Conservation (phyloP, 495 filamentous ascomycete genomes). For the Penicillium egyptiacum region DNA sequence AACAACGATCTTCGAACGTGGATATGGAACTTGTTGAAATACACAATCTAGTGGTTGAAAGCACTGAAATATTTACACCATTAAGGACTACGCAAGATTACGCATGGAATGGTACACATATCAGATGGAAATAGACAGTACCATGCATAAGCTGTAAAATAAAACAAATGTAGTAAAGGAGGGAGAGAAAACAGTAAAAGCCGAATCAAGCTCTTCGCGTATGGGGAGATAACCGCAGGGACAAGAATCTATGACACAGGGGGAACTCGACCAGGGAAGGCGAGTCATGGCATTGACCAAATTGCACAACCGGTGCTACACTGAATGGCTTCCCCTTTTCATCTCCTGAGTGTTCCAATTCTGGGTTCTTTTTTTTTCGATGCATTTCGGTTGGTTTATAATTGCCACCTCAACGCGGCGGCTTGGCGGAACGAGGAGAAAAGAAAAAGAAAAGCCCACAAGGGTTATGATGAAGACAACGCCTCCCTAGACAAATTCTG, state of each 20-base stretch:
- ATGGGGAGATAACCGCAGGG: constrained; percentile 31
- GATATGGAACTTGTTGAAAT: not conserved
- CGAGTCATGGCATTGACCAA: constrained; percentile 15
- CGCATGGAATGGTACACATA: constrained; percentile 3
- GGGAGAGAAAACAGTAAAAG: constrained; percentile 23
- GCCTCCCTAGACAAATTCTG: constrained; percentile 55
- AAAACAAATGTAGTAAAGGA: constrained; percentile 24
- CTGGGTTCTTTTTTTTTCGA: constrained; percentile 10
- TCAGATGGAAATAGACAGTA: constrained; percentile 21
- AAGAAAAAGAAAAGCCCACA: constrained; percentile 46
- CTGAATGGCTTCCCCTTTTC: constrained; percentile 19
- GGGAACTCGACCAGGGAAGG: constrained; percentile 13
- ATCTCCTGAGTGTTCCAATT: constrained; percentile 1
- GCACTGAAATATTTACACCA: not conserved
- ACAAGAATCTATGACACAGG: constrained; percentile 36
- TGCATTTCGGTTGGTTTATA: constrained; percentile 30
- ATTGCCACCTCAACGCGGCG: constrained; percentile 25
- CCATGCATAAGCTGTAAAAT: constrained; percentile 45
- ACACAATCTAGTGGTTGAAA: not conserved
- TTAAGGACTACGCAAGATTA: not conserved
- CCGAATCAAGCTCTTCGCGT: constrained; percentile 27
- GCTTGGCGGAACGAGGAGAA: constrained; percentile 24
- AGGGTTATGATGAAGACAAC: constrained; percentile 52
- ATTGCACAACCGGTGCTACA: constrained; percentile 20
- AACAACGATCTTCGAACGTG: not conserved